Evolutionary conservation across 768 basidiomycete genomes (phyloP).

Genomic region (Cystofilobasidium bisporidii): DNA sequence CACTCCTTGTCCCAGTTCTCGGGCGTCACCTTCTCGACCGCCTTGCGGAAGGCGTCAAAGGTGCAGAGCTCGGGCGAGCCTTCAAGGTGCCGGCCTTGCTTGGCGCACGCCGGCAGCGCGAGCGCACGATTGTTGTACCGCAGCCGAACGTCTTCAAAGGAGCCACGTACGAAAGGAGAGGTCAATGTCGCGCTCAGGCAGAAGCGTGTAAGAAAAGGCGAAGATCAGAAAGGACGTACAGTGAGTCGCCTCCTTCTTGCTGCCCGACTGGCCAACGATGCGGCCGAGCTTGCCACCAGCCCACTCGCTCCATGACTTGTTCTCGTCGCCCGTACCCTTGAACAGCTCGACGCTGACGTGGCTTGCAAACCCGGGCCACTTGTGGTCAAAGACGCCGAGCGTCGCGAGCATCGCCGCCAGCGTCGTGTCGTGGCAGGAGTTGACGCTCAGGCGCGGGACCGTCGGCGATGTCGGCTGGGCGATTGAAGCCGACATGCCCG

Average conservation of each 20-base stretch:
- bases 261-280: background rate
- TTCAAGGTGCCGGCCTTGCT: slow-evolving; percentile 56
- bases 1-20: slow-evolving; percentile 60
- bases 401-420: slow-evolving; percentile 32
- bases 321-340: background rate
- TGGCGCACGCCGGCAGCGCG: slow-evolving; percentile 55
- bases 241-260: slow-evolving; percentile 2
- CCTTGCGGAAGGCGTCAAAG: slow-evolving; percentile 36
- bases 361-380: background rate
- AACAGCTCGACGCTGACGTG: background rate
- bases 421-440: slow-evolving; percentile 37
- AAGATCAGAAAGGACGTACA: background rate
- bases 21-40: slow-evolving; percentile 56
- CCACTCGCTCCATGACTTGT: slow-evolving; percentile 3
- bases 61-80: slow-evolving; percentile 68
- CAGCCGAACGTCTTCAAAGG: slow-evolving; percentile 54
- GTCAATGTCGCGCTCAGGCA: no score
- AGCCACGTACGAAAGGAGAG: background rate
- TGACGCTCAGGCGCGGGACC: slow-evolving; percentile 36
- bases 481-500: background rate
- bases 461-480: slow-evolving; percentile 48
- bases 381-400: slow-evolving; percentile 28
- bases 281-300: background rate
- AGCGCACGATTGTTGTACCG: slow-evolving; percentile 63
- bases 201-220: background rate